Base-by-base conservation (phyloP, 2,329 filamentous ascomycete genomes). In the Cladophialophora chaetospira region DNA sequence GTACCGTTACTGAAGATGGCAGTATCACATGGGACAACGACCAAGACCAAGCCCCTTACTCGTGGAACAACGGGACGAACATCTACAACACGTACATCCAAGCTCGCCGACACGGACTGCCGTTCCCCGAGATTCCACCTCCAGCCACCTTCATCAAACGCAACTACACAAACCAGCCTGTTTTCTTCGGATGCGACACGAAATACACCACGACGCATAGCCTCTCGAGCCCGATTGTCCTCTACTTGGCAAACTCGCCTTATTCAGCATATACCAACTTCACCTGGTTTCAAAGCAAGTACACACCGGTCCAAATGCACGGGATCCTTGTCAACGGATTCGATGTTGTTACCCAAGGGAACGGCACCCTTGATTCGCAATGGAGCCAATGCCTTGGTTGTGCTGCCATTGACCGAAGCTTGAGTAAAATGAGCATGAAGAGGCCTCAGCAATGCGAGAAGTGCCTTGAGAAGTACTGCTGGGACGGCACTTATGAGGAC, bases 151-250 rank as follows among this genome's bases (percentile, higher is more conserved):
- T 68, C 17, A 47, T 68, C 23, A 58, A 58, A 25, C 51, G 47
- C 4, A 65, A 64, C 40, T 64, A 60, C 38, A 65, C 62, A 8
- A n/a, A 36, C 2, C 42, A 57, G n/a, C 65, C 65, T 2, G 53
- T 53, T 10, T 61, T 66, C 52, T 67, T 67, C 43, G 65, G 66
- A 33, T 67, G 66, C 57, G 53, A 67, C 42, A 29, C 59, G 2
- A 55, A 58, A 8, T 52, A 56, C 9, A 54, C 52, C 29, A 61
- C 58, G 5, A 54, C 45, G 10, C 23, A 17, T 9, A 51, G 47
- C 11, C 17, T 45, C 1, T 36, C 47, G 3, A 51, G 55, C 5
- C 66, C 65, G 4, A 63, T 67, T 13, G 58, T 67, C 2, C 47
- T 67, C 17, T 65, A 68, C 53, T 21, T 68, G 13, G 48, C 62